Evolutionary conservation across 257 asterid genomes (phyloP), one percentile per base, ranked within the genome.

Genomic region (Solanum stenotomum): DNA sequence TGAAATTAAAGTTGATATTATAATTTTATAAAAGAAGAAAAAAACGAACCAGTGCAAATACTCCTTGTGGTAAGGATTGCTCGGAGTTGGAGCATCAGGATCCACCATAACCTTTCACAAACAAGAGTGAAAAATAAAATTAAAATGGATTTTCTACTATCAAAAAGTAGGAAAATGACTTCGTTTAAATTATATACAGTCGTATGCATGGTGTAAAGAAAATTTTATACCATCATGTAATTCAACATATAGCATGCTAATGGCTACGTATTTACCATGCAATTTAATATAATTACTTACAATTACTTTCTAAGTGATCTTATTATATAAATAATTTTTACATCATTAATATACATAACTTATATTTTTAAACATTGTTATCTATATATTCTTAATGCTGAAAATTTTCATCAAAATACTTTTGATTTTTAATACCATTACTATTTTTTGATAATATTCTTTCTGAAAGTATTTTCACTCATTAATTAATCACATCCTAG

Each of bases 1-100:
- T 56, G 25, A 56, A 52, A 35, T 35, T 35, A 35, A 37, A 56
- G n/a, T 56, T 23, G 12, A 22, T 61, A 61, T 61, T 23, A 61
- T 22, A 61, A 61, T 52, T 23, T 63, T 0, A 9, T 8, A 23
- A 23, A 10, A 10, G 6, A n/a, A 27, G 3, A 42, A 23, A 37
- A 3, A 20, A 12, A 76, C 78, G 3, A 10, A 94, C 96, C 96
- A 94, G 93, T 94, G 96, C 84, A 94, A 79, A 87, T 93, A 93
- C 83, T 94, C 96, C 31, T 95, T 83, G 27, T 93, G 94, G 87
- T 11, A 87, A 4, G 96, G 95, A 35, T 93, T 91, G 81, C 94
- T 94, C 1, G 96, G 96, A 85, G 92, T 93, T 8, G 96, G 96
- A 84, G 96, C 96, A 92, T 94, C 96, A 42, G 96, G 96, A 70